These are phyloP conservation scores for Russula sp. DNA, from an alignment of 768 basidiomycete genomes.

Conservation along the genomic window DNA sequence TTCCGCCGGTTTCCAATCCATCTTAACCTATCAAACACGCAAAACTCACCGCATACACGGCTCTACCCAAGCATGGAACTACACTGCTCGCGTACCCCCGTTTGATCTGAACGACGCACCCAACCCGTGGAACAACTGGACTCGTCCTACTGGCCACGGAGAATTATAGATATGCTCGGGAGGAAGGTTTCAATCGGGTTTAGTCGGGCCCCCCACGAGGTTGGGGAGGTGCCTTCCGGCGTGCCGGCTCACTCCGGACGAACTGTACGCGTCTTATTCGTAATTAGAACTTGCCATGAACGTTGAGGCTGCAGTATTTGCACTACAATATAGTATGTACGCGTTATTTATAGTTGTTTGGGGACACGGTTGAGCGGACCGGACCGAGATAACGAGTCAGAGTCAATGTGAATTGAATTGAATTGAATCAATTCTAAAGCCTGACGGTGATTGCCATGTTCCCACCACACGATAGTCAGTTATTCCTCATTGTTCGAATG, in stretches of 20 bases:
- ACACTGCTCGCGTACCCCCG: not conserved
- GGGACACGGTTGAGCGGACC: conserved; percentile 2
- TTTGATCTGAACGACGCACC: not conserved
- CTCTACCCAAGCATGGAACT: conserved; percentile 1
- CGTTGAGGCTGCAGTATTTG: not conserved
- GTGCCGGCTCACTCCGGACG: not conserved
- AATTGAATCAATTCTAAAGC: too few species aligned
- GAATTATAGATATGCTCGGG: conserved; percentile 4
- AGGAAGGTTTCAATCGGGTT: conserved; percentile 3
- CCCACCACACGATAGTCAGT: conserved; percentile 66
- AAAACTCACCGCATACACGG: not conserved
- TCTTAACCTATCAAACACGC: conserved; percentile 3
- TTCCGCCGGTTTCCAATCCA: conserved; percentile 9
- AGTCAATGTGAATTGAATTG: not conserved
- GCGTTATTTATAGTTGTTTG: conserved; percentile 16
- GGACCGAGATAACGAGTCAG: conserved; percentile 8
- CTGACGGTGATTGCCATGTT: conserved; percentile 31
- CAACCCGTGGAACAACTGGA: not conserved
- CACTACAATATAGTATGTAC: not conserved
- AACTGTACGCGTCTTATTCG: not conserved
- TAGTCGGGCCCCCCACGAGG: not conserved
- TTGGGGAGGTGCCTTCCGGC: conserved; percentile 4
- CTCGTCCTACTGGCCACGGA: conserved; percentile 5
- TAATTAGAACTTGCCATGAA: not conserved
- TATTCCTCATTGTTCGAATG: not conserved